Base-by-base conservation (phyloP, 2,329 filamentous ascomycete genomes). In the Pyricularia grisea region DNA sequence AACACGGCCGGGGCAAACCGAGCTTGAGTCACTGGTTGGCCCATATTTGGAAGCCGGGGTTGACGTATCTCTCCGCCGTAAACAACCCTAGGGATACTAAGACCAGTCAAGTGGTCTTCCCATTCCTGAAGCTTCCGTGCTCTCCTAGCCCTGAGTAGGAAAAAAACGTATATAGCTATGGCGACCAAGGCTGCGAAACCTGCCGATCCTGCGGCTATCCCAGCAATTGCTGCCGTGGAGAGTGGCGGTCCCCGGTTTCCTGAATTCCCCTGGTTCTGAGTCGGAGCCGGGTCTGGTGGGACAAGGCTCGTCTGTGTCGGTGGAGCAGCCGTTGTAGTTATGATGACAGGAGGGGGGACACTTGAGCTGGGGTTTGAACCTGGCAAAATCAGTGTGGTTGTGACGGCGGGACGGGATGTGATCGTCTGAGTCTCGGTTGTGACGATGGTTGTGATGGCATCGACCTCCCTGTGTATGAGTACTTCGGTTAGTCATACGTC, bases 101-200 rank as follows among this genome's bases (percentile, higher is more conserved):
- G 3, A 72, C 78, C 79, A 72, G 80, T 81, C 74, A 79, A 82
- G 20, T 74, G 70, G 70, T 83, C 81, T 12, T 71, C 72, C 28
- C 70, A 70, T 14, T 67, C 66, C n/a, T 67, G 64, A 28, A 50
- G 55, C 23, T 58, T 61, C 12, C 55, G 65, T 11, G 33, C 28
- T 28, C 42, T 65, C 20, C 27, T 42, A 17, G 58, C 68, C 55
- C 50, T 68, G 25, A 71, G 70, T 36, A 68, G 42, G 17, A 72
- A 0, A 12, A 17, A 61, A 4, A 68, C 58, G 28, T 71, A 61
- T 11, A 65, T 61, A 1, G 72, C 64, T 7, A 71, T 14, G 10
- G 28, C 30, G 7, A 58, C 65, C 10, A 71, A 25, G 14, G 71
- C 23, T 28, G 67, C 70, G 11, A 50, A 67, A 25, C 64, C 60